A percentile compares a stretch with the other conserved stretches of the same genome.
These are phyloP conservation scores for Crithidia thermophila DNA, from an alignment of 208 protist species.

Conservation along the genomic window DNA sequence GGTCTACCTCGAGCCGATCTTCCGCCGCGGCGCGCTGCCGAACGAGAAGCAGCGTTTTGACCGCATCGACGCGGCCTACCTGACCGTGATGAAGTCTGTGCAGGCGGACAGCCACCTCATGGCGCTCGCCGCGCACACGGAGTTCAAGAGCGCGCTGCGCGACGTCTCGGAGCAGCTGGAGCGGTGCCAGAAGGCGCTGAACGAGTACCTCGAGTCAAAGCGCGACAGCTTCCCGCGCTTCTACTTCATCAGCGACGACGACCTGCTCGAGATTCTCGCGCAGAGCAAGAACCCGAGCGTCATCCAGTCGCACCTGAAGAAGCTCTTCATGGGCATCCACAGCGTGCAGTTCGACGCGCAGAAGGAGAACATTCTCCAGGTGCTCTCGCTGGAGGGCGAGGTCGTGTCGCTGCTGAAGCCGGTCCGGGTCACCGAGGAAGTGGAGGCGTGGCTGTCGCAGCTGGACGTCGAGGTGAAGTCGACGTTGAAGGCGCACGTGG, in stretches of 20 bases:
- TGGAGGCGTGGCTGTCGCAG: constrained; percentile 96
- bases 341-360: constrained; percentile 93
- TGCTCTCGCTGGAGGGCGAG: constrained; percentile 94
- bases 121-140: constrained; percentile 73
- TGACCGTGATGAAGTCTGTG: constrained; percentile 92
- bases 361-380: constrained; percentile 90
- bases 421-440: constrained; percentile 93
- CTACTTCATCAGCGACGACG: constrained; percentile 99
- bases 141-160: constrained; percentile 84
- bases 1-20: constrained; percentile 99
- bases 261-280: constrained; percentile 98
- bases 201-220: constrained; percentile 98
- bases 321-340: constrained; percentile 98
- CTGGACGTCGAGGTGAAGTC: constrained; percentile 93
- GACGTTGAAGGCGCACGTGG: constrained; percentile 90
- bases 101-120: constrained; percentile 86
- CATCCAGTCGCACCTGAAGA: constrained; percentile 98
- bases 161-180: constrained; percentile 97
- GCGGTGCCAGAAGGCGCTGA: constrained; percentile 96
- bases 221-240: constrained; percentile 97
- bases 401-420: constrained; percentile 90
- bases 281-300: constrained; percentile 95
- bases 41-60: constrained; percentile 96
- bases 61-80: constrained; percentile 95
- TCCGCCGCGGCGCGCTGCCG: constrained; percentile 96